Conservation (phyloP, 352 stramenopile species). For the Globisporangium spinosum region DNA sequence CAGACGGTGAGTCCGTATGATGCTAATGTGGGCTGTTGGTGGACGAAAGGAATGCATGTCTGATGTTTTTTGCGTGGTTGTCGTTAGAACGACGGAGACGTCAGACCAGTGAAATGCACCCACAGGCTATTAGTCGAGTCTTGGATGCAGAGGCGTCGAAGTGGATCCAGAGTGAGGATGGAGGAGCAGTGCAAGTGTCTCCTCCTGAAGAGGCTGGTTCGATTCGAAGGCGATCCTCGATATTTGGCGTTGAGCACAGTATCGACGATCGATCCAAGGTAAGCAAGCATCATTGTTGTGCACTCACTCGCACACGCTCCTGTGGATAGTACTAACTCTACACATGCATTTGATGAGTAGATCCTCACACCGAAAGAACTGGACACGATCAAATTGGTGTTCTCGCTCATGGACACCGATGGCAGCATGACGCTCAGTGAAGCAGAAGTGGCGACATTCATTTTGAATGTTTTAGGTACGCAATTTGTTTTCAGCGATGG, state of each 20-base stretch:
- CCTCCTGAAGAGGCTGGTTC: background rate
- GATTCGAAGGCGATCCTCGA: background rate
- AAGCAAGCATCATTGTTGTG: background rate
- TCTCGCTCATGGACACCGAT: constrained; percentile 77
- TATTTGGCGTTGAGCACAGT: background rate
- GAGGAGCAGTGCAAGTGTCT: constrained; percentile 3
- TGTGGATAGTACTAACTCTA: background rate
- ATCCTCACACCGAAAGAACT: constrained; percentile 56
- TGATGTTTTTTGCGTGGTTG: background rate
- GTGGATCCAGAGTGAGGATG: constrained; percentile 59
- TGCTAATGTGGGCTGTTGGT: background rate
- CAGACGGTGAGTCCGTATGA: background rate
- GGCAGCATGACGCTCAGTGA: constrained; percentile 59
- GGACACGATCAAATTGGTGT: constrained; percentile 77
- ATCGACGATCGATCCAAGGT: constrained; percentile 35
- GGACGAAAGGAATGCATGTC: background rate
- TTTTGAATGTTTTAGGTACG: constrained; percentile 69
- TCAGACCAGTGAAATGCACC: constrained; percentile 76
- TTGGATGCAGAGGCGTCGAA: constrained; percentile 65
- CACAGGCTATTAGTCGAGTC: constrained; percentile 58
- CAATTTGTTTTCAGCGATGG: background rate
- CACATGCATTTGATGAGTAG: constrained; percentile 19
- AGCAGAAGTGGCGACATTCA: constrained; percentile 58
- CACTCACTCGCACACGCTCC: background rate
- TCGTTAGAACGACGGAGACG: constrained; percentile 35